phyloP scores from a whole-genome alignment of 2,329 filamentous ascomycete genomes.

The Zymoseptoria pseudotritici region DNA sequence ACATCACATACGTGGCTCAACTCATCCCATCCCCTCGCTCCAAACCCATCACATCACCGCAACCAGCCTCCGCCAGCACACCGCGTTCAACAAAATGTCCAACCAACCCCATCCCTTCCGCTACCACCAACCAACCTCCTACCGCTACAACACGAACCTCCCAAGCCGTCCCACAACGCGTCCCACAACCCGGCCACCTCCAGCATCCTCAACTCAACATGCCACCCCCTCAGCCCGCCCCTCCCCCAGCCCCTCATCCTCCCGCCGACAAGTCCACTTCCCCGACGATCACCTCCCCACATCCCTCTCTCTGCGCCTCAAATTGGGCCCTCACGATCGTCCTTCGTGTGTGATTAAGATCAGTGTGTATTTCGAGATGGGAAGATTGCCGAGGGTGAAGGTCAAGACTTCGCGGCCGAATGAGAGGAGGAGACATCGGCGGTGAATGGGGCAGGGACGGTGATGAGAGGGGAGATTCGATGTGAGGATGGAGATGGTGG shows the following conservation, averaged over 20 bases:
- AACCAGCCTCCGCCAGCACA: neutral
- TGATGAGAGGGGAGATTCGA: neutral
- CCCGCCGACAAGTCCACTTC: conserved; percentile 19
- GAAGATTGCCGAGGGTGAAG: conserved; percentile 23
- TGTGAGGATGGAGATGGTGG: neutral
- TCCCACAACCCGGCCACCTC: conserved; percentile 1
- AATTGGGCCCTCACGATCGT: conserved; percentile 19
- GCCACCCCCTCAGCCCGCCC: neutral
- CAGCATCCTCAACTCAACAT: too few relatives aligned
- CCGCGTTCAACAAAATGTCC: neutral
- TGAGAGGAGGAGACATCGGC: conserved; percentile 9
- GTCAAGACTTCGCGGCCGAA: conserved; percentile 21
- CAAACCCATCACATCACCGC: neutral
- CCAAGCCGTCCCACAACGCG: neutral
- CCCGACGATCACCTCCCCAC: conserved; percentile 21
- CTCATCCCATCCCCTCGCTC: neutral
- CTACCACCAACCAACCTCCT: neutral
- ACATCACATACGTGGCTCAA: neutral
- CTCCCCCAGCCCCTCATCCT: neutral
- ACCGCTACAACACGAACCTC: neutral
- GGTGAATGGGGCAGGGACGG: too few relatives aligned
- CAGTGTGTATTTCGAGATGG: conserved; percentile 22
- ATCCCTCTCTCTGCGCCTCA: conserved; percentile 20
- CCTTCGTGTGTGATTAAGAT: conserved; percentile 26
- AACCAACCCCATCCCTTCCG: neutral